Percentiles rank a stretch among this genome's conserved stretches.
Evolutionary conservation across 1,284 basidiomycete species (phyloP).

Genomic region (Microstroma glucosiphilum): DNA sequence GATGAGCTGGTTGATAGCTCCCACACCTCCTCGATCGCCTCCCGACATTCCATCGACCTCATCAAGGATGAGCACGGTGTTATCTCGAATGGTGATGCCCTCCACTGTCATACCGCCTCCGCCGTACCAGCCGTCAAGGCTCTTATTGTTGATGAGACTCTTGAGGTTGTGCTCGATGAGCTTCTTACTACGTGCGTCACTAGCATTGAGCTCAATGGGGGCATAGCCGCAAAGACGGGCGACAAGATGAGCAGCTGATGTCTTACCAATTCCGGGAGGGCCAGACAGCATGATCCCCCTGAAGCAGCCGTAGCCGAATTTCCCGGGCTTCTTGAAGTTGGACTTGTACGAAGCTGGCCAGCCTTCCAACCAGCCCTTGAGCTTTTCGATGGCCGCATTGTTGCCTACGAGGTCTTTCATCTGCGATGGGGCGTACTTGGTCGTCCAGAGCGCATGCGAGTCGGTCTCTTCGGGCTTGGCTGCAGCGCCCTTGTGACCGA

Average conservation of each 20-base stretch:
- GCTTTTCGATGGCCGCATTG: constrained; percentile 75
- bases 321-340: constrained; percentile 84
- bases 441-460: constrained; percentile 69
- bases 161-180: constrained; percentile 68
- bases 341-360: constrained; percentile 57
- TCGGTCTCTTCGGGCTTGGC: constrained; percentile 5
- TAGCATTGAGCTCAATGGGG: constrained; percentile 91
- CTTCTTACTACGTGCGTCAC: constrained; percentile 91
- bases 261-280: constrained; percentile 95
- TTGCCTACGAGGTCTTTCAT: constrained; percentile 93
- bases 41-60: constrained; percentile 99
- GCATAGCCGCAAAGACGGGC: constrained; percentile 82
- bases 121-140: constrained; percentile 77
- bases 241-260: constrained; percentile 86
- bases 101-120: constrained; percentile 14
- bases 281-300: constrained; percentile 85
- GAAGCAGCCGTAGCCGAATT: constrained; percentile 76
- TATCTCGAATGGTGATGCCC: constrained; percentile 62
- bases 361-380: constrained; percentile 75
- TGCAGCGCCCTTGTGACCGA: constrained; percentile 48
- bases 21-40: constrained; percentile 91
- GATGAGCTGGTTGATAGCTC: constrained; percentile 82
- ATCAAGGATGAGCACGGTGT: constrained; percentile 91
- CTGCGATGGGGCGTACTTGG: constrained; percentile 80
- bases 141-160: constrained; percentile 58